Conservation (phyloP, 805 yeast species). For the Candida patagonica region DNA sequence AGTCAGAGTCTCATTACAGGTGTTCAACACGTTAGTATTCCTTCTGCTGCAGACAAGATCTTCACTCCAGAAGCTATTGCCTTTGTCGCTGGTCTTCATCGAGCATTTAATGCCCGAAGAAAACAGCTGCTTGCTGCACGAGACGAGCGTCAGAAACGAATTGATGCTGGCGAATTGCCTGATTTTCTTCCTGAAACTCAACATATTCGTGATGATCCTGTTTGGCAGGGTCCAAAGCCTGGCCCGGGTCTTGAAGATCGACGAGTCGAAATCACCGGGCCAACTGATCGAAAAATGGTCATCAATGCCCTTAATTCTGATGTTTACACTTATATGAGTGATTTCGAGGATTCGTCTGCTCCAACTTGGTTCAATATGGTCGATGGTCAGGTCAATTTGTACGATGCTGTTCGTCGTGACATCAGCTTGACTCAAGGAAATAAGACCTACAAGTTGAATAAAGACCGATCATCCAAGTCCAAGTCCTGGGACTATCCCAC, state of each 20-base stretch:
- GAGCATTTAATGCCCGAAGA: conserved; percentile 50
- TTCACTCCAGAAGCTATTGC: conserved; percentile 55
- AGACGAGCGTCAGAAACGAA: conserved; percentile 42
- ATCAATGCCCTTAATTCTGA: conserved; percentile 61
- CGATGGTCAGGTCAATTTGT: conserved; percentile 62
- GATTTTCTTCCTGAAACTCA: conserved; percentile 59
- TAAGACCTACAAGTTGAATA: conserved; percentile 44
- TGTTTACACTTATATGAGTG: conserved; percentile 69
- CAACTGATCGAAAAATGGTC: conserved; percentile 68
- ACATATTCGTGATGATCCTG: conserved; percentile 51
- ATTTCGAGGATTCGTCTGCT: conserved; percentile 63
- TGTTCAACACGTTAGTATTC: conserved; percentile 47
- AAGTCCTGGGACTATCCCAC: conserved; percentile 40
- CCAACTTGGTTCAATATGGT: conserved; percentile 62
- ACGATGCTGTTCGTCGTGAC: conserved; percentile 56
- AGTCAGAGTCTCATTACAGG: conserved; percentile 31
- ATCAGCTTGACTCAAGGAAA: conserved; percentile 32
- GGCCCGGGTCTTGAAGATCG: conserved; percentile 63
- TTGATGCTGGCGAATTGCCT: conserved; percentile 59
- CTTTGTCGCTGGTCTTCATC: conserved; percentile 57
- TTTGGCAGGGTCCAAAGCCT: conserved; percentile 64
- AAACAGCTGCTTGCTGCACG: conserved; percentile 47
- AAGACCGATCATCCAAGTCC: conserved; percentile 30
- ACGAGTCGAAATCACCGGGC: conserved; percentile 69
- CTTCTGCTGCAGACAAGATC: conserved; percentile 41